A percentile compares a stretch with the other conserved stretches of the same genome.
Evolutionary conservation across 345 rosid genomes (phyloP).

Genomic region (Eucalyptus pauciflora): DNA sequence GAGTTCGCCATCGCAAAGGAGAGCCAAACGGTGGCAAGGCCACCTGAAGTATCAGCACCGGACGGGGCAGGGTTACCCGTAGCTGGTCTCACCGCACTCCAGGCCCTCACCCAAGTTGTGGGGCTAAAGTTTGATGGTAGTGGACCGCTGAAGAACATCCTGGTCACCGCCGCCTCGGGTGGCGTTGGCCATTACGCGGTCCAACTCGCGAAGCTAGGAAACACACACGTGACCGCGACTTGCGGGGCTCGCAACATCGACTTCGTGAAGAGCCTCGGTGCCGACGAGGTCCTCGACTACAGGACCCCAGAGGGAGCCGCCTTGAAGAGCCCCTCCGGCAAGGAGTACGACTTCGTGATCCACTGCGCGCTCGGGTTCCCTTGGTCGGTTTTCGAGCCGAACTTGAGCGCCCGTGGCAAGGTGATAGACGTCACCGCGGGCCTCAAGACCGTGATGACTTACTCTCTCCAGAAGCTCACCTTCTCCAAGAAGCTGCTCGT

Average conservation of each 20-base stretch:
- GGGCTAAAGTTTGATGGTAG: constrained; percentile 64
- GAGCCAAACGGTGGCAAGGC: constrained; percentile 39
- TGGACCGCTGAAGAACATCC: constrained; percentile 37
- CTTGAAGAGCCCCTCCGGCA: constrained; percentile 58
- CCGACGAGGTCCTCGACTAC: constrained; percentile 77
- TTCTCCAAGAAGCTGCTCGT: constrained; percentile 61
- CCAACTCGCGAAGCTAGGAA: constrained; percentile 65
- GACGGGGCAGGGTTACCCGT: constrained; percentile 53
- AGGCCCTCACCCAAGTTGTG: constrained; percentile 40
- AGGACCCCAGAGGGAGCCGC: constrained; percentile 71
- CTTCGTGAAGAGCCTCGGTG: constrained; percentile 61
- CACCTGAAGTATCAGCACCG: constrained; percentile 56
- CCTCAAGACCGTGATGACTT: constrained; percentile 28
- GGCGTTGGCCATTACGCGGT: constrained; percentile 82
- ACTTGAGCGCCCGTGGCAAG: constrained; percentile 44
- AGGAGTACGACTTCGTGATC: constrained; percentile 61
- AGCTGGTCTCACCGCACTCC: constrained; percentile 64
- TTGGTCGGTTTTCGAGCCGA: constrained; percentile 60
- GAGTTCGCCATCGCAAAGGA: constrained; percentile 56
- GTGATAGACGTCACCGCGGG: constrained; percentile 51
- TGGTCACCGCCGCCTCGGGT: constrained; percentile 72
- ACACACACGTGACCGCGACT: constrained; percentile 73
- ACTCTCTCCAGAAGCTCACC: constrained; percentile 33
- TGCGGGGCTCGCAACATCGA: constrained; percentile 72
- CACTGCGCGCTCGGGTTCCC: constrained; percentile 56